Conservation (phyloP, 352 stramenopile species). For the Globisporangium nagaii region DNA sequence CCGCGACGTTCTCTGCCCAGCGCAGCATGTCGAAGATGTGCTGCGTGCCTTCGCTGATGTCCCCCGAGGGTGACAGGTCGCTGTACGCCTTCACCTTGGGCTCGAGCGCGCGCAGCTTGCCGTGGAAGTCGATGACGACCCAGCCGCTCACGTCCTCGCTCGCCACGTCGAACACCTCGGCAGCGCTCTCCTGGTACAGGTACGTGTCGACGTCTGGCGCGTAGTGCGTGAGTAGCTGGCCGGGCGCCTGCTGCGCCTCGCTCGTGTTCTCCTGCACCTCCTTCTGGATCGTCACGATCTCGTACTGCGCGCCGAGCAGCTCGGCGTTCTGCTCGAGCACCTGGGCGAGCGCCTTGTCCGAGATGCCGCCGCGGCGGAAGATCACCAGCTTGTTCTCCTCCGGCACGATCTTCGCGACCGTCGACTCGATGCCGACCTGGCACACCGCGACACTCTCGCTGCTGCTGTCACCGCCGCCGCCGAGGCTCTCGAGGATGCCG, state of each 20-base stretch:
- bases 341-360: slow-evolving; percentile 52
- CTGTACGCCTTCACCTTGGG: slow-evolving; percentile 54
- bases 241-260: slow-evolving; percentile 88
- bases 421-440: slow-evolving; percentile 92
- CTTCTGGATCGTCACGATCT: slow-evolving; percentile 66
- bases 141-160: slow-evolving; percentile 38
- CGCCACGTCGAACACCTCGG: slow-evolving; percentile 28
- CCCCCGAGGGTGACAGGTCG: slow-evolving; percentile 69
- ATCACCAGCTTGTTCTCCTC: slow-evolving; percentile 77
- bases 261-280: slow-evolving; percentile 54
- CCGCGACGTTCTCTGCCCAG: slow-evolving; percentile 72
- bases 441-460: slow-evolving; percentile 66
- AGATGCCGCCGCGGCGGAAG: slow-evolving; percentile 85
- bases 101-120: slow-evolving; percentile 41
- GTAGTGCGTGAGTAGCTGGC: slow-evolving; percentile 97
- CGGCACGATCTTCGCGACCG: slow-evolving; percentile 88
- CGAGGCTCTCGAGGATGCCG: slow-evolving; percentile 70
- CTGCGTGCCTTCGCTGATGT: slow-evolving; percentile 65
- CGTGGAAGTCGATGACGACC: slow-evolving; percentile 82
- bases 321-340: slow-evolving; percentile 49
- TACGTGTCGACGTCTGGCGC: slow-evolving; percentile 93
- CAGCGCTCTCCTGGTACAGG: slow-evolving; percentile 49
- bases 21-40: slow-evolving; percentile 82
- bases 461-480: slow-evolving; percentile 17
- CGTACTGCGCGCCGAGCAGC: slow-evolving; percentile 33